Base-by-base conservation (phyloP, 441 rosid genomes). In the Breynia disticha region DNA sequence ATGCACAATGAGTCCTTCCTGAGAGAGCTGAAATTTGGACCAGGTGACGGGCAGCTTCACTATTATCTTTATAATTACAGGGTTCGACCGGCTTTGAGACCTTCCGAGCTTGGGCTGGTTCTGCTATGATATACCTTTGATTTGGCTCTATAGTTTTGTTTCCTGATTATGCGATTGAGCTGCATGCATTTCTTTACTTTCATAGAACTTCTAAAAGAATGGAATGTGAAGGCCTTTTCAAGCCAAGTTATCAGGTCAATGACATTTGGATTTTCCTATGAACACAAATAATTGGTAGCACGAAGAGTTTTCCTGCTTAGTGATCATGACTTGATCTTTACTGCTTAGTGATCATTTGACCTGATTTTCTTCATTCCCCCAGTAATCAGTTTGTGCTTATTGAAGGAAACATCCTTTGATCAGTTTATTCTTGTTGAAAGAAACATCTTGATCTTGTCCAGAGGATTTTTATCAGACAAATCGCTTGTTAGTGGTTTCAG, bases 41-140 rank as follows among this genome's bases (percentile, higher is more conserved):
- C 97, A 2, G 94, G 97, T 56, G 95, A 84, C 62, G 97, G 98
- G 48, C 83, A 88, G 55, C 97, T 88, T 57, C 98, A 84, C 69
- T 88, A 88, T 62, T 88, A 91, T 59, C 90, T 88, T 48, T 91
- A 86, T 13, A 91, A 91, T 53, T 88, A 88, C 53, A 82, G 94
- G 38, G 14, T 82, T 7, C 67, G 55, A 61, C 70, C 67, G 19
- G 75, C 87, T 2, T 62, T 88, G 79, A 74, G 68, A 63, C 61
- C 98, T 19, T 66, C 91, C 1, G 87, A 88, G 56, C 94, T 91
- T 52, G 97, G 98, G 44, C 90, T 88, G 57, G 91, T 91, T 32
- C 95, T 91, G 63, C 68, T 91, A 56, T 91, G 84, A 71, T 61
- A 52, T 49, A 39, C 5, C 22, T 14, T 32, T 4, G 39, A 54